Percentiles rank a stretch among this genome's conserved stretches.
phyloP scores from a whole-genome alignment of 2,329 filamentous ascomycete species.

The Aspergillus sp. region DNA sequence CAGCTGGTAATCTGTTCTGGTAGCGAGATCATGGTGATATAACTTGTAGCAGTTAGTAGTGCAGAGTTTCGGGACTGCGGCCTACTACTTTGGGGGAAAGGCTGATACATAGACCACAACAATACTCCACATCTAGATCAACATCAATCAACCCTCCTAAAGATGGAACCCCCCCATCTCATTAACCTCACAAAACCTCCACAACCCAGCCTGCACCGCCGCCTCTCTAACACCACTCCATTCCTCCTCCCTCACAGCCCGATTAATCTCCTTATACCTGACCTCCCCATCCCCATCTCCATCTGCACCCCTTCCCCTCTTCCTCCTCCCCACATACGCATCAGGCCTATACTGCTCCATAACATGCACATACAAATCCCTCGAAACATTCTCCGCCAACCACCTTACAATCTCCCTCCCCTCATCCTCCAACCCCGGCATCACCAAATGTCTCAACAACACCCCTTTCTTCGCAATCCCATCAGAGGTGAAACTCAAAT shows the following conservation, averaged over 20 bases:
- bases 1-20: no score
- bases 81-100: no score
- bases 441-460: slow-evolving; percentile 76
- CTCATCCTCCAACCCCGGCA: slow-evolving; percentile 78
- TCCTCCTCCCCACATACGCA: slow-evolving; percentile 76
- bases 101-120: no score
- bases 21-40: no score
- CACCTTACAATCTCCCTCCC: slow-evolving; percentile 73
- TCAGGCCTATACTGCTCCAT: slow-evolving; percentile 87
- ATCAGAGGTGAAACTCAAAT: slow-evolving; percentile 78
- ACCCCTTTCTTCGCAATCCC: slow-evolving; percentile 78
- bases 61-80: no score
- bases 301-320: slow-evolving; percentile 33
- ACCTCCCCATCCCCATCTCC: slow-evolving; percentile 44
- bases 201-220: slow-evolving; percentile 71
- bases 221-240: slow-evolving; percentile 66
- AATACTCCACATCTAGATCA: no score
- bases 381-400: slow-evolving; percentile 70
- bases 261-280: slow-evolving; percentile 76
- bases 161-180: slow-evolving; percentile 58
- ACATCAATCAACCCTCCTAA: neutral
- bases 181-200: slow-evolving; percentile 72
- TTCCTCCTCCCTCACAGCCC: slow-evolving; percentile 66
- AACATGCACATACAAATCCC: slow-evolving; percentile 77
- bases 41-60: no score